Percentiles rank a stretch among this genome's conserved stretches.
phyloP scores from a whole-genome alignment of 768 basidiomycete genomes.

The Tephrocybe sp. region DNA sequence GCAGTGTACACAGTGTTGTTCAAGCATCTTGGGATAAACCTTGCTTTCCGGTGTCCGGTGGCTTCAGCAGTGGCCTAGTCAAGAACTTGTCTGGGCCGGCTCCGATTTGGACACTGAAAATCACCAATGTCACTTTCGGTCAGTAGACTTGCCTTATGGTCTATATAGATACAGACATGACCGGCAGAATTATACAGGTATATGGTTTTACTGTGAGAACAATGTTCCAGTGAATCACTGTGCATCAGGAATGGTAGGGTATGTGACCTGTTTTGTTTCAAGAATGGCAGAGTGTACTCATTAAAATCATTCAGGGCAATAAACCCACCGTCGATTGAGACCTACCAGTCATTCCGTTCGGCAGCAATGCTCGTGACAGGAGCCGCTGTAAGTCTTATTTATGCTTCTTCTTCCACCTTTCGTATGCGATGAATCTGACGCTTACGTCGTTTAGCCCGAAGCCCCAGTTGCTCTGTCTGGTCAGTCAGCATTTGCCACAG shows the following conservation, averaged over 20 bases:
- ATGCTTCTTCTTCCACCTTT: not conserved
- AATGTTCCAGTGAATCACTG: constrained; percentile 37
- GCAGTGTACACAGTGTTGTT: constrained; percentile 39
- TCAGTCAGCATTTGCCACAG: constrained; percentile 34
- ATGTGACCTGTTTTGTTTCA: constrained; percentile 7
- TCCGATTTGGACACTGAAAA: constrained; percentile 32
- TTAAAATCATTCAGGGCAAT: constrained; percentile 27
- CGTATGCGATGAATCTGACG: not conserved
- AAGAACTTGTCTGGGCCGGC: constrained; percentile 17
- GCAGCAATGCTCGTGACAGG: constrained; percentile 29
- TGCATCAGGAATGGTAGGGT: constrained; percentile 41
- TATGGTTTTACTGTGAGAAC: constrained; percentile 40
- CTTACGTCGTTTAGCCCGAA: constrained; percentile 20
- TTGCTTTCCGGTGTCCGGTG: constrained; percentile 36
- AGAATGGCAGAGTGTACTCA: not conserved
- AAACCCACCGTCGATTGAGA: constrained; percentile 30
- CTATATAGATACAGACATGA: no score
- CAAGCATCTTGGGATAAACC: constrained; percentile 37
- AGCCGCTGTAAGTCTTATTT: constrained; percentile 23
- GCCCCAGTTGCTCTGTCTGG: constrained; percentile 27
- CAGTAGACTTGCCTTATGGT: constrained; percentile 7
- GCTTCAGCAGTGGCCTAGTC: constrained; percentile 38
- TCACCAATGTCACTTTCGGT: constrained; percentile 33
- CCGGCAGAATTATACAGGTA: no score
- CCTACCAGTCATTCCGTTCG: constrained; percentile 23